Percentiles rank a stretch among this genome's conserved stretches.
phyloP scores from a whole-genome alignment of 2,329 filamentous ascomycete genomes.

The Xylariomycetidae sp. region DNA sequence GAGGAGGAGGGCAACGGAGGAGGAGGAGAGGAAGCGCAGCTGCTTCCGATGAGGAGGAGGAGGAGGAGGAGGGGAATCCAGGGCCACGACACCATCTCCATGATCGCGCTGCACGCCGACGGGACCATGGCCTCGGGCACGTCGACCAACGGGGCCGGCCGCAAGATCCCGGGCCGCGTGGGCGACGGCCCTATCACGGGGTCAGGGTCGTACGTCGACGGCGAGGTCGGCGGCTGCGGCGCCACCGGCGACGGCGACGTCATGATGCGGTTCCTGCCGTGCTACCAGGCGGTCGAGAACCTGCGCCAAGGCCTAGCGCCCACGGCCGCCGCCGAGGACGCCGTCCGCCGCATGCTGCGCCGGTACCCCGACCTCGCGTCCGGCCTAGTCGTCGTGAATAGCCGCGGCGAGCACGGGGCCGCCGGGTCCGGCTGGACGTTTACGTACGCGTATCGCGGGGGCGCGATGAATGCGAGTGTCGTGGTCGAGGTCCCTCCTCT shows the following conservation, averaged over 20 bases:
- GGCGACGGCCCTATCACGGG: conserved; percentile 52
- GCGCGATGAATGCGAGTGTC: conserved; percentile 38
- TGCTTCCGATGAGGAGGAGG: too few relatives aligned
- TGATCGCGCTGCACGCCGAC: conserved; percentile 39
- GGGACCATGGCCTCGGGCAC: conserved; percentile 50
- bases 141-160: conserved; percentile 50
- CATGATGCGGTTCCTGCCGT: conserved; percentile 54
- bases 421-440: conserved; percentile 52
- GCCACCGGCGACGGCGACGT: conserved; percentile 54
- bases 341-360: conserved; percentile 42
- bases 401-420: conserved; percentile 42
- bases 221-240: conserved; percentile 49
- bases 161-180: conserved; percentile 51
- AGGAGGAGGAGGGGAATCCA: conserved; percentile 7
- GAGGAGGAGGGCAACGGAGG: not conserved
- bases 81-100: conserved; percentile 50
- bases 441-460: conserved; percentile 47
- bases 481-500: conserved; percentile 39
- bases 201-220: conserved; percentile 51
- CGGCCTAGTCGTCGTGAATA: conserved; percentile 48
- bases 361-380: conserved; percentile 42
- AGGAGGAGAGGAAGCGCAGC: too few relatives aligned
- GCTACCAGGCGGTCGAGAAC: conserved; percentile 53
- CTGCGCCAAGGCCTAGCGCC: conserved; percentile 45
- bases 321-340: conserved; percentile 44